phyloP scores from a whole-genome alignment of 2,329 filamentous ascomycete species.

The Parastagonospora avenae region DNA sequence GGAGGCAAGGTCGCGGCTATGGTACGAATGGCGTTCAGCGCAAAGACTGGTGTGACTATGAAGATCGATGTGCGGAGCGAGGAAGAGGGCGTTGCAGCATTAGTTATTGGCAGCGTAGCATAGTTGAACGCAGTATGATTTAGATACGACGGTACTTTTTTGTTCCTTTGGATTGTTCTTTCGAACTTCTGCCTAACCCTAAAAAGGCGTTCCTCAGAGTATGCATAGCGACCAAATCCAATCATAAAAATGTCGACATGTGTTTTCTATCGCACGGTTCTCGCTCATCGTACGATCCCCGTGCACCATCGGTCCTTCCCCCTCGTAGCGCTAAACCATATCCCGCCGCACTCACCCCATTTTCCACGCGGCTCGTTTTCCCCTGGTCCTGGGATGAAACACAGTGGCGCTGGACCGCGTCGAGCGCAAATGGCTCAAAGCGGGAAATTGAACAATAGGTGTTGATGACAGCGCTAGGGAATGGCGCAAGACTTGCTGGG shows the following conservation, averaged over 20 bases:
- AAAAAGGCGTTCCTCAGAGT: neutral
- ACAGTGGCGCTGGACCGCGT: neutral
- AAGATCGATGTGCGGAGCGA: slow-evolving; percentile 93
- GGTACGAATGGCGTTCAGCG: slow-evolving; percentile 91
- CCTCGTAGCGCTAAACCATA: no score
- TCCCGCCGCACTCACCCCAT: no score
- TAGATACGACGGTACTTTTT: slow-evolving; percentile 4
- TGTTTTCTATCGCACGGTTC: no score
- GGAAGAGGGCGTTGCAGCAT: slow-evolving; percentile 84
- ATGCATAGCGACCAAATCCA: no score
- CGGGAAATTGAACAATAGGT: neutral
- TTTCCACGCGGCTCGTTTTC: no score
- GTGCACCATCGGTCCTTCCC: no score
- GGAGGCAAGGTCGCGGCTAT: slow-evolving; percentile 87
- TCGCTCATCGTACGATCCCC: no score
- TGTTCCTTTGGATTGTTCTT: neutral
- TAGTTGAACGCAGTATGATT: slow-evolving; percentile 48
- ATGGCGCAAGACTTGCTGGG: neutral
- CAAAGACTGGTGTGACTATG: slow-evolving; percentile 91
- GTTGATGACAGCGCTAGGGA: slow-evolving; percentile 1
- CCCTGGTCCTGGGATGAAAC: neutral
- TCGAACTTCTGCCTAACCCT: neutral
- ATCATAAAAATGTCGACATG: no score
- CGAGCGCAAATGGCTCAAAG: neutral
- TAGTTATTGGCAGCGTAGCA: slow-evolving; percentile 84